A percentile compares a stretch with the other conserved stretches of the same genome.
phyloP scores from a whole-genome alignment of 225 moss, liverwort and hornwort species.

The Polytrichum formosum region DNA sequence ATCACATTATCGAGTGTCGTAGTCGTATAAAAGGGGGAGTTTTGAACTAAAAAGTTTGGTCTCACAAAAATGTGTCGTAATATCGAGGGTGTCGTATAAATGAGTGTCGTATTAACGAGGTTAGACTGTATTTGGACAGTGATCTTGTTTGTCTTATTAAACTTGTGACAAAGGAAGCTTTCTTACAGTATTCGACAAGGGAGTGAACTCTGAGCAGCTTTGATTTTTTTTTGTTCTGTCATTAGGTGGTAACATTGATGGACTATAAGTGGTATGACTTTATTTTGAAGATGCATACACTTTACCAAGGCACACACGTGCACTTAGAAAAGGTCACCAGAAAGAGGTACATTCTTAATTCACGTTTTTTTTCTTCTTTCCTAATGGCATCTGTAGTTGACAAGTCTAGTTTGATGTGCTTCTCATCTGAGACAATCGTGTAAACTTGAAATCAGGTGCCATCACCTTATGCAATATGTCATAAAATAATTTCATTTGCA shows the following conservation, averaged over 20 bases:
- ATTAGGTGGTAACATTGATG: conserved; percentile 64
- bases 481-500: too few species aligned
- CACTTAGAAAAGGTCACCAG: conserved; percentile 51
- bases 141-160: neutral
- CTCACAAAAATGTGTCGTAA: too few species aligned
- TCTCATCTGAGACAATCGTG: too few species aligned
- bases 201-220: neutral
- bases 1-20: too few species aligned
- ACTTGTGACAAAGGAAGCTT: neutral
- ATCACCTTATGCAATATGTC: too few species aligned
- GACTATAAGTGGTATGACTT: conserved; percentile 91
- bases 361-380: neutral
- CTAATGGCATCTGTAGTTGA: too few species aligned
- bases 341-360: conserved; percentile 28
- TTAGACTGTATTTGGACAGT: neutral
- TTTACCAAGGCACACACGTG: conserved; percentile 83
- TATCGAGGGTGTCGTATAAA: too few species aligned
- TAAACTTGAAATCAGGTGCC: too few species aligned
- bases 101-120: too few species aligned
- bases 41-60: too few species aligned
- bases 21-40: too few species aligned
- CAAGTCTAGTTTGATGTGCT: neutral
- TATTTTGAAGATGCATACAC: conserved; percentile 66
- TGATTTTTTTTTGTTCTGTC: neutral
- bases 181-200: neutral